A percentile compares a stretch with the other conserved stretches of the same genome.
Conservation (phyloP, 2,329 filamentous ascomycete species). For the Aspergillaceae sp. region DNA sequence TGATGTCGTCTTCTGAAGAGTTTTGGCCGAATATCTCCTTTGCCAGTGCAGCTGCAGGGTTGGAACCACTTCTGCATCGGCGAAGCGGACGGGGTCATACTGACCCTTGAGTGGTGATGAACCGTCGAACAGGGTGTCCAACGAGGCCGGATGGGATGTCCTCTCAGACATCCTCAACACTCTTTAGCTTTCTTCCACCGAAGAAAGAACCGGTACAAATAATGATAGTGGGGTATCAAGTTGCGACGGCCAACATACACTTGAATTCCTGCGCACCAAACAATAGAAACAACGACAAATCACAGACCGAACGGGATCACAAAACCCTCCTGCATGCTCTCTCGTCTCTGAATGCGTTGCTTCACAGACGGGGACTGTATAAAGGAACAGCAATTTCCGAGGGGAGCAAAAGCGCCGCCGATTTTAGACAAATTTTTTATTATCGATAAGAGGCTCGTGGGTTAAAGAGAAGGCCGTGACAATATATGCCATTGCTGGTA, state of each 20-base stretch:
- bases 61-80: constrained; percentile 24
- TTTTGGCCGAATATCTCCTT: constrained; percentile 32
- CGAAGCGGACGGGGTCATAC: constrained; percentile 29
- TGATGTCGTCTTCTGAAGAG: constrained; percentile 17
- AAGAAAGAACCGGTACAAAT: not conserved
- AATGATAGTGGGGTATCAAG: not conserved
- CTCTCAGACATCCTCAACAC: constrained; percentile 18
- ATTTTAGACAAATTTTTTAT: not conserved
- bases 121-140: constrained; percentile 27
- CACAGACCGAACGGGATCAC: not conserved
- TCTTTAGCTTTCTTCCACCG: not conserved
- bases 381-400: not conserved
- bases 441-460: constrained; percentile 1
- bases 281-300: not conserved
- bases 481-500: not conserved
- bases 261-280: not conserved
- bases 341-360: no score
- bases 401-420: not conserved
- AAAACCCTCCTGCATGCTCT: not conserved
- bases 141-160: constrained; percentile 16
- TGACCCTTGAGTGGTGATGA: constrained; percentile 16
- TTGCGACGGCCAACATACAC: no score
- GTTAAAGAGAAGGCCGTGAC: not conserved
- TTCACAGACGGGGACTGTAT: no score
- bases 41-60: constrained; percentile 28